Evolutionary conservation across 2,329 filamentous ascomycete species (phyloP).

Genomic region (Diplocarpon rosae): DNA sequence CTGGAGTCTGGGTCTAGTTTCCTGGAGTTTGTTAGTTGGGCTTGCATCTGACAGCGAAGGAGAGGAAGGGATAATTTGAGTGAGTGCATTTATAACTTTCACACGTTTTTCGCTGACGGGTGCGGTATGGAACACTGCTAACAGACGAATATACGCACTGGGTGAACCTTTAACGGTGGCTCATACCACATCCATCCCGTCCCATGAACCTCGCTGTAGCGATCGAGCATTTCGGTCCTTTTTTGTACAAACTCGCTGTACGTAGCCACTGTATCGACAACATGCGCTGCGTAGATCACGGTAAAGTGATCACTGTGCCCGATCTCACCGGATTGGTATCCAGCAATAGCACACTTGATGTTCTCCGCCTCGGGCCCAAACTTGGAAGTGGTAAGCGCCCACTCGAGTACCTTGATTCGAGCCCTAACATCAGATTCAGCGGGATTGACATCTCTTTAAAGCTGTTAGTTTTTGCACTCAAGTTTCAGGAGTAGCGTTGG

Average conservation of each 20-base stretch:
- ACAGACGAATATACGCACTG: no score
- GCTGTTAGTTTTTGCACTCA: no score
- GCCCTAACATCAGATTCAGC: no score
- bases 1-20: not conserved
- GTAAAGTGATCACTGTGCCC: slow-evolving; percentile 31
- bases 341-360: slow-evolving; percentile 33
- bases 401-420: slow-evolving; percentile 1
- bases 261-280: slow-evolving; percentile 32
- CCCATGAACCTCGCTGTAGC: slow-evolving; percentile 29
- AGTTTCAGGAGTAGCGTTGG: no score
- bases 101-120: no score
- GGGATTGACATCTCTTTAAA: no score
- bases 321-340: slow-evolving; percentile 33
- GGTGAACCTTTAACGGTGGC: slow-evolving; percentile 28
- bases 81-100: not conserved
- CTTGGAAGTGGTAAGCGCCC: slow-evolving; percentile 25
- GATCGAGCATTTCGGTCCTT: slow-evolving; percentile 31
- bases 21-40: no score
- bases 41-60: no score
- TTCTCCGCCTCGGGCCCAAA: slow-evolving; percentile 32
- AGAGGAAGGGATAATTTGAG: not conserved
- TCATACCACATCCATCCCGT: slow-evolving; percentile 38
- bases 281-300: slow-evolving; percentile 32
- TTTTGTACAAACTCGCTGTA: slow-evolving; percentile 31
- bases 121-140: no score